These are phyloP conservation scores for Talaromyces adpressus DNA, from an alignment of 495 filamentous ascomycete species.

Conservation along the genomic window DNA sequence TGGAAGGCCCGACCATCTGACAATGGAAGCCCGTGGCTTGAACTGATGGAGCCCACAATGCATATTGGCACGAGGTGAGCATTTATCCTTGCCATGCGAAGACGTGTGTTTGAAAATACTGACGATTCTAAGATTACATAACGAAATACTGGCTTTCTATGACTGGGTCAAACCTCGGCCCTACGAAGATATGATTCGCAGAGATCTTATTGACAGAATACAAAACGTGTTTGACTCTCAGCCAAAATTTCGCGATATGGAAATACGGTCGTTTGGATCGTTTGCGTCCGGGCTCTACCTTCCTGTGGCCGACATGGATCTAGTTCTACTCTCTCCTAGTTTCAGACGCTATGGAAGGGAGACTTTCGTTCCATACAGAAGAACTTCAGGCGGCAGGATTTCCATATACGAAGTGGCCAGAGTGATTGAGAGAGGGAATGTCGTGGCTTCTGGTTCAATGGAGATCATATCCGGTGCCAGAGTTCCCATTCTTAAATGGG, in stretches of 20 bases:
- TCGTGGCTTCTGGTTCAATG: conserved; percentile 45
- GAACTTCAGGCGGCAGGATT: conserved; percentile 15
- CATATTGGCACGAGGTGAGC: conserved; percentile 28
- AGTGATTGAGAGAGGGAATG: conserved; percentile 38
- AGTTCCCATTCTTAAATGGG: conserved; percentile 89
- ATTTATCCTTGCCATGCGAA: too few species aligned
- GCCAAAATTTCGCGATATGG: conserved; percentile 42
- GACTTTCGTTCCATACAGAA: conserved; percentile 34
- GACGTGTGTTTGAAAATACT: not conserved
- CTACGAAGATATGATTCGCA: conserved; percentile 69
- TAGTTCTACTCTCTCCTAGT: conserved; percentile 70
- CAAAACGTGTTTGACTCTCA: conserved; percentile 37
- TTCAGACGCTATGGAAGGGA: conserved; percentile 40
- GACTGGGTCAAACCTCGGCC: conserved; percentile 68
- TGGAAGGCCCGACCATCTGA: conserved; percentile 47
- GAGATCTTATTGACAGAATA: conserved; percentile 61
- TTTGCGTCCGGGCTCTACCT: conserved; percentile 87
- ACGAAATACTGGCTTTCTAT: conserved; percentile 83
- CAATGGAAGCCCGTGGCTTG: conserved; percentile 56
- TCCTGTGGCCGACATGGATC: conserved; percentile 87
- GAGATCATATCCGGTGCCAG: conserved; percentile 66
- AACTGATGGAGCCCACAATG: conserved; percentile 19
- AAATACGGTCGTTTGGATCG: conserved; percentile 76
- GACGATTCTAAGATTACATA: conserved; percentile 53
- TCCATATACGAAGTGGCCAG: conserved; percentile 42